Conservation (phyloP, 2,329 filamentous ascomycete species). For the Pseudogymnoascus verrucosus region DNA sequence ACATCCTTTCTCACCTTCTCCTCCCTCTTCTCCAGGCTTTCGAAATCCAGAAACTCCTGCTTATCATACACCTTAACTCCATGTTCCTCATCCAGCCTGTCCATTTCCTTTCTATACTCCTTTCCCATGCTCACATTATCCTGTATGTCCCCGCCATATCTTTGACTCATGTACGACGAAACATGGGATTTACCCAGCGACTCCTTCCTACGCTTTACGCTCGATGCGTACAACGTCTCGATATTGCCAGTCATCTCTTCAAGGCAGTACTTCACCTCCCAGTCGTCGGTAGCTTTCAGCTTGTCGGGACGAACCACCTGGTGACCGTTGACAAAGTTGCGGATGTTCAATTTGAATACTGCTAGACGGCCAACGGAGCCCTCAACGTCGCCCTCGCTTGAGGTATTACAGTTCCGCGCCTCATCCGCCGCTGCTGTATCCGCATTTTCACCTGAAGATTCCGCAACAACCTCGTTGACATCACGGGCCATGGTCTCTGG, state of each 20-base stretch:
- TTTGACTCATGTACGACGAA: slow-evolving; percentile 12
- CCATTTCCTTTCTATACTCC: slow-evolving; percentile 47
- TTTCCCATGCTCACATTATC: slow-evolving; percentile 48
- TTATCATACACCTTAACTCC: slow-evolving; percentile 42
- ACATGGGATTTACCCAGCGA: slow-evolving; percentile 31
- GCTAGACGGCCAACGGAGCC: neutral
- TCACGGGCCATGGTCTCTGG: neutral
- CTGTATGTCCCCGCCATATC: slow-evolving; percentile 30
- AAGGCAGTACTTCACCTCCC: slow-evolving; percentile 73
- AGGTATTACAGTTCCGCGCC: neutral
- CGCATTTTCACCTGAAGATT: slow-evolving; percentile 4
- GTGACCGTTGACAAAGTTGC: slow-evolving; percentile 62
- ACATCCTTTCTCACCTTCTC: neutral
- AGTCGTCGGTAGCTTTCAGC: slow-evolving; percentile 41
- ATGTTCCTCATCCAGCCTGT: slow-evolving; percentile 40
- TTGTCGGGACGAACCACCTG: slow-evolving; percentile 53
- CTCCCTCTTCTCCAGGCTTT: slow-evolving; percentile 1
- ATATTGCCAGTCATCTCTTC: slow-evolving; percentile 45
- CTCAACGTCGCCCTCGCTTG: neutral
- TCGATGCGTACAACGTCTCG: slow-evolving; percentile 43
- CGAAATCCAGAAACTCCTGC: slow-evolving; percentile 7
- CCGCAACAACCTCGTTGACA: neutral
- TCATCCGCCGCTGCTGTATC: neutral
- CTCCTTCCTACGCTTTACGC: slow-evolving; percentile 48
- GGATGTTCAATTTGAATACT: slow-evolving; percentile 46